Evolutionary conservation across 2,329 filamentous ascomycete genomes (phyloP), one percentile per base, ranked within the genome.

Genomic region (Sporothrix phasma): DNA sequence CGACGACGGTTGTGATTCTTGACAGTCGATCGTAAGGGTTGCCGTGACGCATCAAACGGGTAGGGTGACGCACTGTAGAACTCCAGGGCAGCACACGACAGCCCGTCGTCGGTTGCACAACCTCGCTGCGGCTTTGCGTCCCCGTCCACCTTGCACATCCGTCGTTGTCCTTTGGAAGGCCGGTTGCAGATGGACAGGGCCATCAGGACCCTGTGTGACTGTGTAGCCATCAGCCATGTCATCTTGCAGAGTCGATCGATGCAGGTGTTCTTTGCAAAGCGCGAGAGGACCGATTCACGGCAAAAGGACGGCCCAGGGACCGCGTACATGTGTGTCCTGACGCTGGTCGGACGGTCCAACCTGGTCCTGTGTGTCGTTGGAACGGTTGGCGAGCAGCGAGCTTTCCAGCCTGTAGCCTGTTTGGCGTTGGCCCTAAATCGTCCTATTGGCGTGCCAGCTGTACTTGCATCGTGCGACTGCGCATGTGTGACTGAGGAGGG

Each of bases 191-290:
- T 46, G 31, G 26, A 34, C 15, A 13, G 26, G 41, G 26, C 26
- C 47, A 22, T 26, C n/a, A 13, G 3, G 34, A 10, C 26, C 5
- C n/a, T 34, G 39, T 34, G 26, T n/a, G n/a, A 24, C 43, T 6
- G 43, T 37, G 8, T 7, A 26, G n/a, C n/a, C 58, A 13, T n/a
- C 17, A n/a, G n/a, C n/a, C n/a, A n/a, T n/a, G 8, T 11, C n/a
- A 61, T 61, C 58, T 61, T 31, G 58, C 43, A 61, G 58, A n/a
- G 7, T 11, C 29, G 29, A 49, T 61, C 58, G 51, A 47, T 22
- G 19, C 8, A 46, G n/a, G 24, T n/a, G 3, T 7, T 34, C 15
- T 17, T 24, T 47, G 45, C 17, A 47, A 24, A 2, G 10, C 7
- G n/a, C 29, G 11, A 19, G 4, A 54, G 34, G 22, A 7, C n/a